Percentiles rank a stretch among this genome's conserved stretches.
Conservation (phyloP, 306 rosid species). For the Cyamopsis tetragonoloba region DNA sequence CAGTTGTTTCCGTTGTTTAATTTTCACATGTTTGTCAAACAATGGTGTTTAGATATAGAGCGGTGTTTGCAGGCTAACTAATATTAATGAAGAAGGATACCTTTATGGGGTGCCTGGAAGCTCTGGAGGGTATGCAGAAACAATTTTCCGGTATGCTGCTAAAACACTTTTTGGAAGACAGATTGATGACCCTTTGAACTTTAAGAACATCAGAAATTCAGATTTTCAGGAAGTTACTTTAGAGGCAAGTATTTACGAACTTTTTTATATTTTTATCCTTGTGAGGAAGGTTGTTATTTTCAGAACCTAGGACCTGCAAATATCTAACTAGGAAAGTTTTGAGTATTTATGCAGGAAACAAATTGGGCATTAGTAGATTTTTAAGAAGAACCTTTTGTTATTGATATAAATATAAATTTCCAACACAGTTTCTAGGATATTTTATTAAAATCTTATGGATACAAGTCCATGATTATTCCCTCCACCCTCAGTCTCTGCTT, state of each 20-base stretch:
- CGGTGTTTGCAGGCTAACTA: slow-evolving; percentile 60
- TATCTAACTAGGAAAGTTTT: slow-evolving; percentile 2
- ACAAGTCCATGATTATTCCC: not conserved
- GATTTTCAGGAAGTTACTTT: slow-evolving; percentile 85
- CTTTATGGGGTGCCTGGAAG: slow-evolving; percentile 83
- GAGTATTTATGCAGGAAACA: not conserved
- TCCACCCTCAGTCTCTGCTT: not conserved
- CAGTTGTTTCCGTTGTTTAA: slow-evolving; percentile 10
- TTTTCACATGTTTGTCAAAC: slow-evolving; percentile 9
- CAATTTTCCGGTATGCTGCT: slow-evolving; percentile 72
- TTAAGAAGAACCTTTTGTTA: not conserved
- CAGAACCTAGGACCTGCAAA: not conserved
- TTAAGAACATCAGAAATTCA: slow-evolving; percentile 61
- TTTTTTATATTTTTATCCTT: slow-evolving; percentile 8
- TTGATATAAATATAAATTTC: not conserved
- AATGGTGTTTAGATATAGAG: not conserved
- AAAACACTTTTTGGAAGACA: slow-evolving; percentile 70
- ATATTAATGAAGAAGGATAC: slow-evolving; percentile 63
- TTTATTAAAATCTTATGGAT: not conserved
- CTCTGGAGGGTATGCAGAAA: slow-evolving; percentile 94
- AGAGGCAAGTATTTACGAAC: slow-evolving; percentile 54
- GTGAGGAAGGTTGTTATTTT: slow-evolving; percentile 13
- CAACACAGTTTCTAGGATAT: not conserved
- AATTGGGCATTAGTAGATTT: not conserved
- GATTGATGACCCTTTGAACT: slow-evolving; percentile 68